Evolutionary conservation across 805 yeast species (phyloP).

Genomic region (Lipomyces yamadae): DNA sequence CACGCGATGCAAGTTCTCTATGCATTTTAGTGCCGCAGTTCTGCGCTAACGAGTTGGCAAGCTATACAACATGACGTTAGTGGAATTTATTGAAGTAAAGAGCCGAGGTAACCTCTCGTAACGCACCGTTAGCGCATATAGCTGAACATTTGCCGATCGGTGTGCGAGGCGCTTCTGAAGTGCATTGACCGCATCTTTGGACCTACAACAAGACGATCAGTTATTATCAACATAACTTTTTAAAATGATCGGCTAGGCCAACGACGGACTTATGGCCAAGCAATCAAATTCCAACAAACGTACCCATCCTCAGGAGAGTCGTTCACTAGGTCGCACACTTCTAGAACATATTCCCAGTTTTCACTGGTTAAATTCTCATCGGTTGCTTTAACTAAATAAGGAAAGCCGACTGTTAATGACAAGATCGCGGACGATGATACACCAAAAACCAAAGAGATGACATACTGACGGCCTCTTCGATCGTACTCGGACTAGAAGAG

Average conservation of each 20-base stretch:
- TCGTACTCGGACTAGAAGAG: slow-evolving; percentile 29
- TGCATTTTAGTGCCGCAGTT: slow-evolving; percentile 76
- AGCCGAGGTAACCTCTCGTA: background rate
- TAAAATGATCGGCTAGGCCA: background rate
- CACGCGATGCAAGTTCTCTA: slow-evolving; percentile 62
- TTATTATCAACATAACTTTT: background rate
- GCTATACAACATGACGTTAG: slow-evolving; percentile 46
- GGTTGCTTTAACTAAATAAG: slow-evolving; percentile 57
- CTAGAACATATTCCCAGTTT: slow-evolving; percentile 68
- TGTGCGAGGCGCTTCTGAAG: slow-evolving; percentile 56
- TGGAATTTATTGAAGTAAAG: slow-evolving; percentile 39
- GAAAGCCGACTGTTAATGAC: background rate
- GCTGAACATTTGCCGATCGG: slow-evolving; percentile 66
- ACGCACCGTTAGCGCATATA: slow-evolving; percentile 56
- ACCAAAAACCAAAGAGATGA: background rate
- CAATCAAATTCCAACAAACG: background rate
- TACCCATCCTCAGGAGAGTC: slow-evolving; percentile 62
- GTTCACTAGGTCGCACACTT: slow-evolving; percentile 68
- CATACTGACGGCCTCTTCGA: slow-evolving; percentile 38
- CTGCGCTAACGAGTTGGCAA: slow-evolving; percentile 66
- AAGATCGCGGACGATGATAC: background rate
- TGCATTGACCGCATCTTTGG: slow-evolving; percentile 53
- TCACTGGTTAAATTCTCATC: slow-evolving; percentile 65
- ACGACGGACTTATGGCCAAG: background rate
- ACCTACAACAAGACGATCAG: slow-evolving; percentile 32